Evolutionary conservation across 2,329 filamentous ascomycete genomes (phyloP).

Genomic region (Fusarium irregulare): DNA sequence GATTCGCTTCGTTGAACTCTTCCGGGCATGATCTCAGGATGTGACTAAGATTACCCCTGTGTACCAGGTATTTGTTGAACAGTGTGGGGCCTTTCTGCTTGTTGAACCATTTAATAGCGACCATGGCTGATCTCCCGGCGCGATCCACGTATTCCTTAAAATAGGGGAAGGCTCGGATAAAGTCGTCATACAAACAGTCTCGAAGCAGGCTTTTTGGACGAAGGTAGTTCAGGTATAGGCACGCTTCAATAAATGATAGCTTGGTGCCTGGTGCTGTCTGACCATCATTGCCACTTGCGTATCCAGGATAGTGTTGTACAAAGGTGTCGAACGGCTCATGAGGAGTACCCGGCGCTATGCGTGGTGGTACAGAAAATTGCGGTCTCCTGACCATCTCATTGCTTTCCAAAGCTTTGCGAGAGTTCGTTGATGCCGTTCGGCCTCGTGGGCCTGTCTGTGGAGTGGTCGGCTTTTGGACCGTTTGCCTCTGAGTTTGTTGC

Average conservation of each 20-base stretch:
- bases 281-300: constrained; percentile 50
- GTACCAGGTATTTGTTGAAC: constrained; percentile 50
- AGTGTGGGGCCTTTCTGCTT: constrained; percentile 37
- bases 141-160: constrained; percentile 57
- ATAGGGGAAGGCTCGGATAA: constrained; percentile 59
- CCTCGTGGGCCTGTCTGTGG: neutral
- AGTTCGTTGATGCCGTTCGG: neutral
- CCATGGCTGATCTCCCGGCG: constrained; percentile 46
- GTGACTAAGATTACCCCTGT: constrained; percentile 49
- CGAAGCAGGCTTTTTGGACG: constrained; percentile 50
- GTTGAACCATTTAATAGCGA: constrained; percentile 58
- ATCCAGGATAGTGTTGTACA: constrained; percentile 57
- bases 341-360: constrained; percentile 18
- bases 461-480: neutral
- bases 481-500: neutral
- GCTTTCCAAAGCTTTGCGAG: neutral
- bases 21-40: constrained; percentile 51
- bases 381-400: neutral
- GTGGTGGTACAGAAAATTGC: neutral
- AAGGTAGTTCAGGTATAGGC: constrained; percentile 57
- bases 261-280: constrained; percentile 48
- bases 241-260: constrained; percentile 58
- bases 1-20: constrained; percentile 44
- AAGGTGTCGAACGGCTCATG: constrained; percentile 54
- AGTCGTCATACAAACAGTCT: constrained; percentile 64